These are phyloP conservation scores for Beauveria australis DNA, from an alignment of 2,329 filamentous ascomycete species.

Conservation along the genomic window DNA sequence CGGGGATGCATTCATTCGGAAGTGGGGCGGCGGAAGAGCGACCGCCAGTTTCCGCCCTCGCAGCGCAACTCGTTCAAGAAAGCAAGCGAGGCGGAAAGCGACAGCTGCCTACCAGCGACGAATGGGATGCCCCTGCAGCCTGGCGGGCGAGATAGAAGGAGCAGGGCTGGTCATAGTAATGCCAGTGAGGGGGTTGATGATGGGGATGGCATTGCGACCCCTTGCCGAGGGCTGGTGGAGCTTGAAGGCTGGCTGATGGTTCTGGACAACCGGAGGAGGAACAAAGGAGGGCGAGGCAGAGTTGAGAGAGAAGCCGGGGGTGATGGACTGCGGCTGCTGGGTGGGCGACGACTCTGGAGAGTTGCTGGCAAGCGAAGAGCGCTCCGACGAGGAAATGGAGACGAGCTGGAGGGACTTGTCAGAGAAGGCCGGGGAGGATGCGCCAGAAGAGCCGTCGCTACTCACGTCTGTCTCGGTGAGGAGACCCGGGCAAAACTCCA, in stretches of 20 bases:
- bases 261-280: slow-evolving; percentile 58
- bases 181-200: slow-evolving; percentile 91
- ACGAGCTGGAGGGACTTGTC: slow-evolving; percentile 56
- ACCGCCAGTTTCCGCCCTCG: slow-evolving; percentile 24
- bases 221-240: slow-evolving; percentile 86
- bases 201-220: slow-evolving; percentile 90
- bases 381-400: slow-evolving; percentile 91
- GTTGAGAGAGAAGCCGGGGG: slow-evolving; percentile 68
- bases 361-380: slow-evolving; percentile 88
- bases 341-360: slow-evolving; percentile 88
- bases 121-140: slow-evolving; percentile 46
- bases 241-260: slow-evolving; percentile 61
- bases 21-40: slow-evolving; percentile 13
- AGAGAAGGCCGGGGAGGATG: slow-evolving; percentile 18
- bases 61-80: slow-evolving; percentile 21
- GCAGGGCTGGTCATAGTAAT: slow-evolving; percentile 83
- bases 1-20: slow-evolving; percentile 10
- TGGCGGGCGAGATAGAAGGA: slow-evolving; percentile 56
- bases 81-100: slow-evolving; percentile 19
- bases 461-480: slow-evolving; percentile 90
- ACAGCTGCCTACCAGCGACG: slow-evolving; percentile 43
- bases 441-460: slow-evolving; percentile 19
- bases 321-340: slow-evolving; percentile 73
- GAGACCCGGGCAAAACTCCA: slow-evolving; percentile 89
- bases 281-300: slow-evolving; percentile 58